Conservation (phyloP, 1,284 basidiomycete genomes). For the Malassezia vespertilionis region DNA sequence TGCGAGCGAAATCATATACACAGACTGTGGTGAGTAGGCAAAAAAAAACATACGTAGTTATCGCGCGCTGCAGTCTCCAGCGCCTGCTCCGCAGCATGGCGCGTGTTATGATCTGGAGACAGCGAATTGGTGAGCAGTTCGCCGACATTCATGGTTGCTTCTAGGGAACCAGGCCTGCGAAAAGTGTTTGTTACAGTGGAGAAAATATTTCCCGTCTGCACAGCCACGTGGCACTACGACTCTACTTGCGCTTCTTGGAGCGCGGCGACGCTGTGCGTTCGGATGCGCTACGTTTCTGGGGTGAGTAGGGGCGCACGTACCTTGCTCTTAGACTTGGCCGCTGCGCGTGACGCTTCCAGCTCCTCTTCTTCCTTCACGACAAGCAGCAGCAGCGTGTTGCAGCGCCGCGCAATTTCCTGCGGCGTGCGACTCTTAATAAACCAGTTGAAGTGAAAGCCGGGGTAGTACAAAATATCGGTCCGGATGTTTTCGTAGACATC, state of each 20-base stretch:
- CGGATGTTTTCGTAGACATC: conserved; percentile 94
- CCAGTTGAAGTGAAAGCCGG: conserved; percentile 87
- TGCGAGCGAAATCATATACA: conserved; percentile 42
- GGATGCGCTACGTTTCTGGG: conserved; percentile 7
- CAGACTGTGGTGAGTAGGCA: conserved; percentile 12
- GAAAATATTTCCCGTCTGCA: conserved; percentile 1
- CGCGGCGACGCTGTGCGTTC: conserved; percentile 6
- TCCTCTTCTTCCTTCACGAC: conserved; percentile 69
- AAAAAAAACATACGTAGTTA: conserved; percentile 27
- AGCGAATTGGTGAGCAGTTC: conserved; percentile 45
- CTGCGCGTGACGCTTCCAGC: conserved; percentile 17
- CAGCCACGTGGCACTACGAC: not conserved
- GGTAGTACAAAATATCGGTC: conserved; percentile 86
- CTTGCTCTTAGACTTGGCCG: conserved; percentile 4
- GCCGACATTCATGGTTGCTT: conserved; percentile 38
- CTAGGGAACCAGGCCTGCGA: conserved; percentile 1
- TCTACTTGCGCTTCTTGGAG: conserved; percentile 2
- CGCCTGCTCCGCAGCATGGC: conserved; percentile 42
- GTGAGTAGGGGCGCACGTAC: too few relatives aligned
- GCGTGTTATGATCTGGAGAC: conserved; percentile 39
- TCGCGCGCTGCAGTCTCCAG: conserved; percentile 41
- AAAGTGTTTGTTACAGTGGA: conserved; percentile 19
- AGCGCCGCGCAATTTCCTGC: conserved; percentile 77
- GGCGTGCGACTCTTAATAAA: conserved; percentile 93
- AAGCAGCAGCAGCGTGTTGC: conserved; percentile 76